phyloP scores from a whole-genome alignment of 352 stramenopile genomes.

The Phytophthora pistaciae region DNA sequence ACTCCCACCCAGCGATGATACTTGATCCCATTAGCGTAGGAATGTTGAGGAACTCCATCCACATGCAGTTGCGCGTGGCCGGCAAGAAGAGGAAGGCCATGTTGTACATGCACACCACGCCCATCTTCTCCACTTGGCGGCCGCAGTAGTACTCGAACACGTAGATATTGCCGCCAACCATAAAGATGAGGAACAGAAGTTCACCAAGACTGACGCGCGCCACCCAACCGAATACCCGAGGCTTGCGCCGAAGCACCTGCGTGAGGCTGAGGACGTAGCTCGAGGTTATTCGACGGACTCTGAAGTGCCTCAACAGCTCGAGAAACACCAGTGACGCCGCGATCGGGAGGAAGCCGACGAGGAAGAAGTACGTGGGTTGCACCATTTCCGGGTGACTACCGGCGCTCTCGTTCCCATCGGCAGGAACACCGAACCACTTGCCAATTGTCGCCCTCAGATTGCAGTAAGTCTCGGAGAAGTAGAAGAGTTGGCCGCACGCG shows the following conservation, averaged over 20 bases:
- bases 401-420: constrained; percentile 3
- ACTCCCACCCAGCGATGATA: constrained; percentile 65
- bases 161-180: constrained; percentile 42
- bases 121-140: constrained; percentile 12
- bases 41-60: constrained; percentile 70
- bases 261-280: constrained; percentile 37
- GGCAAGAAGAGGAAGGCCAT: constrained; percentile 61
- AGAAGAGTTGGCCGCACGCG: constrained; percentile 40
- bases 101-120: constrained; percentile 57
- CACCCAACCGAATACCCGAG: constrained; percentile 32
- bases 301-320: constrained; percentile 47
- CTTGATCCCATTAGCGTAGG: constrained; percentile 59
- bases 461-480: constrained; percentile 34
- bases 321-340: constrained; percentile 46
- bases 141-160: constrained; percentile 33
- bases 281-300: constrained; percentile 45
- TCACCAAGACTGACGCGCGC: constrained; percentile 53
- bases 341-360: constrained; percentile 54
- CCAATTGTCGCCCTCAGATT: constrained; percentile 24
- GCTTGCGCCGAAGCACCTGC: constrained; percentile 54
- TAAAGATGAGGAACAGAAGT: constrained; percentile 28
- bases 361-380: constrained; percentile 58
- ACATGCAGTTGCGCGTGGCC: constrained; percentile 52
- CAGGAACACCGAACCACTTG: constrained; percentile 45
- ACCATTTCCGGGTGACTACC: constrained; percentile 59